These are phyloP conservation scores for Colletotrichum falcatum DNA, from an alignment of 2,329 filamentous ascomycete genomes.

Conservation along the genomic window DNA sequence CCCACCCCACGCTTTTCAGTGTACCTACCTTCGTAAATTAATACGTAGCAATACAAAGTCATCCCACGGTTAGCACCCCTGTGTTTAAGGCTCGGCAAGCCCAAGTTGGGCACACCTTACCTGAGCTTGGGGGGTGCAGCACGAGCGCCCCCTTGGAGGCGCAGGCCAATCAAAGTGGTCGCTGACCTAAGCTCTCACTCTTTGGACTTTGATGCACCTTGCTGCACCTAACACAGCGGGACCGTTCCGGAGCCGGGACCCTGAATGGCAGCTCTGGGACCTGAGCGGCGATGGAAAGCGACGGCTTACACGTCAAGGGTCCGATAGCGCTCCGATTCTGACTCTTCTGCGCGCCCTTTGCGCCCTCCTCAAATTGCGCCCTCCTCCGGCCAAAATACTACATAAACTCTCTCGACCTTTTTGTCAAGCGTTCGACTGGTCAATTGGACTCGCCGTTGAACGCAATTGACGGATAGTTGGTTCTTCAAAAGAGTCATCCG, in stretches of 20 bases:
- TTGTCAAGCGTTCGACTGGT: constrained; percentile 34
- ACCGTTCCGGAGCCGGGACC: constrained; percentile 39
- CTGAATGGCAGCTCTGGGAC: constrained; percentile 24
- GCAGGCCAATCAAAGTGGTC: constrained; percentile 7
- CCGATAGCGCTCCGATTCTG: constrained; percentile 47
- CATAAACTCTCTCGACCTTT: constrained; percentile 1
- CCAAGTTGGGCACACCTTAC: constrained; percentile 23
- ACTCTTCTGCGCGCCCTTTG: constrained; percentile 31
- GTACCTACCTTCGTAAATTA: too few species aligned
- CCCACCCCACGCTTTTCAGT: constrained; percentile 31
- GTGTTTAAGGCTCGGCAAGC: constrained; percentile 24
- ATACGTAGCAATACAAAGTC: neutral
- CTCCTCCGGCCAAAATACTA: constrained; percentile 5
- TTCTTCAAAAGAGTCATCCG: constrained; percentile 9
- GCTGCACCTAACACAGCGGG: constrained; percentile 15
- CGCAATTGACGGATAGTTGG: constrained; percentile 9
- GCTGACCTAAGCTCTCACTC: constrained; percentile 35
- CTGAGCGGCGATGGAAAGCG: constrained; percentile 37
- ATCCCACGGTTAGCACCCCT: constrained; percentile 33
- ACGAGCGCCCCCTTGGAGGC: neutral
- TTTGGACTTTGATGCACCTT: neutral
- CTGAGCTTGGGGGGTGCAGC: constrained; percentile 11
- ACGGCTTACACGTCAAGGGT: constrained; percentile 41
- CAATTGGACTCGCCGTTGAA: constrained; percentile 23
- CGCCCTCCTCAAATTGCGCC: constrained; percentile 31